phyloP scores from a whole-genome alignment of 441 rosid species.

The Rhodomyrtus psidioides region DNA sequence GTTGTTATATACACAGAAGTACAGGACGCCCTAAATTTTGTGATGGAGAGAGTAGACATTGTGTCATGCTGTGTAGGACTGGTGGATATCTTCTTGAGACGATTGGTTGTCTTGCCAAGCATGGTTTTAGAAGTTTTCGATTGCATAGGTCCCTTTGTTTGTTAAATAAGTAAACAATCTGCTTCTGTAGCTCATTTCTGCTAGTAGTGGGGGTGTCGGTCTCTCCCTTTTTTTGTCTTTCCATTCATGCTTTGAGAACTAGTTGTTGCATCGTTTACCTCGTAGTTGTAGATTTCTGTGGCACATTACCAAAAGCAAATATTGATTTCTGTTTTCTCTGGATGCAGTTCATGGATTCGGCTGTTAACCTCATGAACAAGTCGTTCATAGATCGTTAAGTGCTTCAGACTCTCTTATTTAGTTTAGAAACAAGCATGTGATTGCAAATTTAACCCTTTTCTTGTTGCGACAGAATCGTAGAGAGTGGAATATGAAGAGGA shows the following conservation, averaged over 20 bases:
- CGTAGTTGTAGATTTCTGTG: background rate
- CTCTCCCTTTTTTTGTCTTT: background rate
- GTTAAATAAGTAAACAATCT: background rate
- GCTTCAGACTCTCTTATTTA: background rate
- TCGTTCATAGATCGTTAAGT: constrained; percentile 67
- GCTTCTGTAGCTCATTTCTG: background rate
- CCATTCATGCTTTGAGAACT: background rate
- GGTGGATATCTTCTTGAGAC: background rate
- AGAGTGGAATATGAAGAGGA: background rate
- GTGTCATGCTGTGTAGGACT: background rate
- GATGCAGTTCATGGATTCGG: constrained; percentile 86
- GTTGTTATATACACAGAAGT: background rate
- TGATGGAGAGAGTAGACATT: background rate
- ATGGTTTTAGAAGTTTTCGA: background rate
- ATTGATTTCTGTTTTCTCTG: constrained; percentile 1
- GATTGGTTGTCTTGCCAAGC: background rate
- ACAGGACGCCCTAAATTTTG: background rate
- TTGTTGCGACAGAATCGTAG: background rate
- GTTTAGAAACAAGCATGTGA: background rate
- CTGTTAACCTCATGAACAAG: constrained; percentile 76
- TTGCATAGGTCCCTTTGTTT: background rate
- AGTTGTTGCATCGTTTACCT: background rate
- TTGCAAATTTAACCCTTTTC: background rate
- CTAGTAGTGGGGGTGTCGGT: background rate
- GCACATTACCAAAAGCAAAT: background rate